Percentiles rank a stretch among this genome's conserved stretches.
These are phyloP conservation scores for Colletotrichum sidae DNA, from an alignment of 2,329 filamentous ascomycete species.

Conservation along the genomic window DNA sequence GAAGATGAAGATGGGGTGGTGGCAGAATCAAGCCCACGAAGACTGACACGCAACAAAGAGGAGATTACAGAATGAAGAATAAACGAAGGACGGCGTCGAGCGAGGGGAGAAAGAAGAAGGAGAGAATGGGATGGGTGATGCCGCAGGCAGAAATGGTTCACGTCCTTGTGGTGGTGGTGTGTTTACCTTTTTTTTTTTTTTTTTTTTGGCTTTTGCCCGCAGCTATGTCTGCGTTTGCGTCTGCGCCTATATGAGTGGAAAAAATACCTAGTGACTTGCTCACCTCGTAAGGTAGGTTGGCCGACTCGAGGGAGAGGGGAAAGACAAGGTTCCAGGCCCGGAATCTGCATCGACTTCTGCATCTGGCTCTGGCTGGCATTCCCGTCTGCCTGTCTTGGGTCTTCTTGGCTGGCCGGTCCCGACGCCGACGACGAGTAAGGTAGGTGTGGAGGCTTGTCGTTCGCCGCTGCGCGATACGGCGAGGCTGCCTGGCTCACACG, in stretches of 20 bases:
- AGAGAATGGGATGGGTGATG: slow-evolving; percentile 11
- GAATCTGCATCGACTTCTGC: not conserved
- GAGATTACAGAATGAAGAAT: not conserved
- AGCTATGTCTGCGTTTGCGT: too few species aligned
- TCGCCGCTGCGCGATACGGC: slow-evolving; percentile 6
- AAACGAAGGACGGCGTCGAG: slow-evolving; percentile 24
- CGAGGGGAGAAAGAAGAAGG: slow-evolving; percentile 2
- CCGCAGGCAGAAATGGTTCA: slow-evolving; percentile 13
- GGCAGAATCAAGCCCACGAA: not conserved
- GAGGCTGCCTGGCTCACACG: not conserved
- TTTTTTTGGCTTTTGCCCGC: not conserved
- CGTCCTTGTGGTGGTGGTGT: not conserved
- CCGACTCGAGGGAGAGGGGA: too few species aligned
- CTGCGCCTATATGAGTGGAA: too few species aligned
- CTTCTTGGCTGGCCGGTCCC: too few species aligned
- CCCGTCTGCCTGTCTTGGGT: not conserved
- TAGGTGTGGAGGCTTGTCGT: not conserved
- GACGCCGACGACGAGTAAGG: not conserved
- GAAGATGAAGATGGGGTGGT: slow-evolving; percentile 1
- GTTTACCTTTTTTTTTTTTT: not conserved
- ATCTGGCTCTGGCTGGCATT: not conserved
- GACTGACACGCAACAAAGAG: not conserved
- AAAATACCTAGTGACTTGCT: too few species aligned
- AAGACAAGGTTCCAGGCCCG: not conserved
- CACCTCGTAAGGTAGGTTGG: too few species aligned